phyloP scores from a whole-genome alignment of 2,329 filamentous ascomycete species.

The Colletotrichum sp. region DNA sequence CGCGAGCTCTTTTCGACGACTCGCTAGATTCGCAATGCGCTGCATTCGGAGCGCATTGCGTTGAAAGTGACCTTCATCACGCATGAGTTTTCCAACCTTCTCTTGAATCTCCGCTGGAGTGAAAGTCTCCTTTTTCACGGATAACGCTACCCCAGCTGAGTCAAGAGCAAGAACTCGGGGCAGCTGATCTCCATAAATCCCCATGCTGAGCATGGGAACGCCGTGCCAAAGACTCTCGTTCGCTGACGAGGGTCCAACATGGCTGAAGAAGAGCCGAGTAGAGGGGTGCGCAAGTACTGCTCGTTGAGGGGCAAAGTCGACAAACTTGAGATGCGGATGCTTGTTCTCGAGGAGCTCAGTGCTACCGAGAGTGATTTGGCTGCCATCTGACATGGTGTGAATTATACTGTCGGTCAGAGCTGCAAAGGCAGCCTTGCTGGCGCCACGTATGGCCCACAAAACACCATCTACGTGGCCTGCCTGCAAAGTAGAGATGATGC shows the following conservation, averaged over 20 bases:
- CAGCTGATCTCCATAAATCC: conserved; percentile 46
- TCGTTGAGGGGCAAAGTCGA: conserved; percentile 43
- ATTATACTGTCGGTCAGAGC: background rate
- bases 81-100: conserved; percentile 29
- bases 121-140: conserved; percentile 41
- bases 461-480: background rate
- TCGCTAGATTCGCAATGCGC: conserved; percentile 42
- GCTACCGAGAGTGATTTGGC: background rate
- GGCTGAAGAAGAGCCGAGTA: conserved; percentile 42
- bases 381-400: background rate
- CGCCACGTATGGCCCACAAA: background rate
- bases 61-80: conserved; percentile 31
- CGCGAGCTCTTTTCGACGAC: conserved; percentile 39
- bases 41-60: conserved; percentile 39
- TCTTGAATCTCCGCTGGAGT: conserved; percentile 32
- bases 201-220: conserved; percentile 37
- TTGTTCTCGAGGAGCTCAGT: conserved; percentile 30
- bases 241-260: conserved; percentile 44
- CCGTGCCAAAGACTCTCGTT: conserved; percentile 47
- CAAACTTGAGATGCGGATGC: conserved; percentile 33
- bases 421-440: background rate
- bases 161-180: conserved; percentile 39
- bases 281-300: conserved; percentile 40
- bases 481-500: background rate
- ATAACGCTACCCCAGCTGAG: conserved; percentile 36